Conservation (phyloP, 345 rosid species). For the Citrus glauca region DNA sequence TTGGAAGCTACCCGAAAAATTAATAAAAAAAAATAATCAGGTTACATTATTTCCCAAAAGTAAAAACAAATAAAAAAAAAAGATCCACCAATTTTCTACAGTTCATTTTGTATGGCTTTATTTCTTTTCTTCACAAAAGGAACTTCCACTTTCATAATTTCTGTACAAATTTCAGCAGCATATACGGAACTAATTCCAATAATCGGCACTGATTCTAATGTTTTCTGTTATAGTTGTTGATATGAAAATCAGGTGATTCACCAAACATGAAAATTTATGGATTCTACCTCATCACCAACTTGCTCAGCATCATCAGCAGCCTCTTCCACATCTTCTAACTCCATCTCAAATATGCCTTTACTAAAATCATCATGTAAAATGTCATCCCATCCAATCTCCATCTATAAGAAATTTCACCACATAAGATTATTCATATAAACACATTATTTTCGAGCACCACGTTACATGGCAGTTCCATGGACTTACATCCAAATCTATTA, state of each 20-base stretch:
- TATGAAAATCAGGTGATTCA: neutral
- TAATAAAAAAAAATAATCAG: neutral
- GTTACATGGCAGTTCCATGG: neutral
- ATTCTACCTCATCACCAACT: conserved; percentile 48
- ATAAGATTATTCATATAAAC: neutral
- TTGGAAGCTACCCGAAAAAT: conserved; percentile 42
- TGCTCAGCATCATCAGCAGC: conserved; percentile 29
- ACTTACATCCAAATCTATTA: conserved; percentile 91
- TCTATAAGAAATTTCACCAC: conserved; percentile 30
- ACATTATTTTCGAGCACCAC: neutral
- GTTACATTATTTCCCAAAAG: neutral
- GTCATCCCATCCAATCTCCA: conserved; percentile 82
- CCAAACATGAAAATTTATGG: neutral
- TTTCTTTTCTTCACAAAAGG: neutral
- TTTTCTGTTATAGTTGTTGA: neutral
- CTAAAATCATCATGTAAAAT: conserved; percentile 57
- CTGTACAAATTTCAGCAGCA: neutral
- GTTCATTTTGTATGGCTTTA: neutral
- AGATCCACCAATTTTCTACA: neutral
- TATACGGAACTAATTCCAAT: neutral
- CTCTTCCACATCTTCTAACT: conserved; percentile 60
- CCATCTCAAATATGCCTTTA: conserved; percentile 83
- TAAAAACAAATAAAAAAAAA: neutral
- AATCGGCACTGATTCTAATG: neutral
- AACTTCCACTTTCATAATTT: neutral